Percentiles rank a stretch among this genome's conserved stretches.
Conservation (phyloP, 805 yeast genomes). For the Kodamaea hsintzibuensis region DNA sequence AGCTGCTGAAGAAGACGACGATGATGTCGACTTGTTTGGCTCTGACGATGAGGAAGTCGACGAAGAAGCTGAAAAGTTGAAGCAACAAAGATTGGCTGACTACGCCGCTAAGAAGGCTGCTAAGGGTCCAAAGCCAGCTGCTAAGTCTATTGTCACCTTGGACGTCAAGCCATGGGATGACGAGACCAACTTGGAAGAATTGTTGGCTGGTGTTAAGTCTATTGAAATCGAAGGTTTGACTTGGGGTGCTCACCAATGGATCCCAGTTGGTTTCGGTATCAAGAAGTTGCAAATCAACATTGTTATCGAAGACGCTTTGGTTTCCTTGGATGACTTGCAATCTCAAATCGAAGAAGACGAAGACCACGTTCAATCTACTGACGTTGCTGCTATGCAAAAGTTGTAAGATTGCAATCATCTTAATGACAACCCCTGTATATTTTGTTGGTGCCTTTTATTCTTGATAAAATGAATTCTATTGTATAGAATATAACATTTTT, state of each 20-base stretch:
- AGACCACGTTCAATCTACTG: slow-evolving; percentile 99
- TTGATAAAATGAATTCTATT: slow-evolving; percentile 17
- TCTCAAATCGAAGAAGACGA: slow-evolving; percentile 81
- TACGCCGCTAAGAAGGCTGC: slow-evolving; percentile 97
- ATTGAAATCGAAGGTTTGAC: slow-evolving; percentile 88
- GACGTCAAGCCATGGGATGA: slow-evolving; percentile 99
- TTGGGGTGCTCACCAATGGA: slow-evolving; percentile 98
- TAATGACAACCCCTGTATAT: slow-evolving; percentile 6
- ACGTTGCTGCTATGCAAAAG: slow-evolving; percentile 97
- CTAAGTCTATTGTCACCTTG: slow-evolving; percentile 94
- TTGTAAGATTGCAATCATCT: slow-evolving; percentile 50
- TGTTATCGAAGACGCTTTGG: slow-evolving; percentile 97
- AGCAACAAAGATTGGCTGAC: slow-evolving; percentile 97
- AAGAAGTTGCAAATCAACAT: slow-evolving; percentile 98
- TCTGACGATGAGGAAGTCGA: slow-evolving; percentile 94
- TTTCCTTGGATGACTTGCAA: slow-evolving; percentile 89
- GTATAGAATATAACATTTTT: slow-evolving; percentile 20
- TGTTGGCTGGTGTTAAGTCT: slow-evolving; percentile 83
- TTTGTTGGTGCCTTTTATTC: slow-evolving; percentile 10
- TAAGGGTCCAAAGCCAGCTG: slow-evolving; percentile 97
- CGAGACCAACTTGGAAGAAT: slow-evolving; percentile 91
- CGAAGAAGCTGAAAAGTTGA: slow-evolving; percentile 94
- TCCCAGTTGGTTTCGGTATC: slow-evolving; percentile 99
- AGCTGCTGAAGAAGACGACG: slow-evolving; percentile 68
- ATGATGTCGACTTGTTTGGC: slow-evolving; percentile 93